Conservation (phyloP, 1,139 yeast genomes). For the Zygoascus sp. region DNA sequence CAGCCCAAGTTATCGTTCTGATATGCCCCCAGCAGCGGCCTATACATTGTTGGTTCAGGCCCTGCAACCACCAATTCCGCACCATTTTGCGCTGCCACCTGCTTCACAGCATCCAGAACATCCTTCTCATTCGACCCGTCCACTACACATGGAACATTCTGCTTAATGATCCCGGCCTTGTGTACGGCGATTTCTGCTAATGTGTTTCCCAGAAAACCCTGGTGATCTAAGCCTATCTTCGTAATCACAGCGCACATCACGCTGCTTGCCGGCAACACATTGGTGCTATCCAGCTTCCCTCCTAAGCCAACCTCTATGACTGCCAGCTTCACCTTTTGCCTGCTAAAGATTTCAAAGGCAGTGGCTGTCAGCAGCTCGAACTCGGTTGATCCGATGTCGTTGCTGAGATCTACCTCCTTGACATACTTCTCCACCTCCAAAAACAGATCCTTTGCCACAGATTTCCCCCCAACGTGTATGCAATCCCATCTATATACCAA, state of each 20-base stretch:
- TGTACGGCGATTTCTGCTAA: slow-evolving; percentile 61
- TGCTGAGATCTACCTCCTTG: slow-evolving; percentile 21
- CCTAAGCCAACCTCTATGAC: slow-evolving; percentile 89
- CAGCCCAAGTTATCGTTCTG: slow-evolving; percentile 67
- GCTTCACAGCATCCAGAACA: slow-evolving; percentile 45
- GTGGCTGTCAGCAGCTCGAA: slow-evolving; percentile 81
- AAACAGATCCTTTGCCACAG: slow-evolving; percentile 50
- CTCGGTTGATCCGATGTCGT: slow-evolving; percentile 64
- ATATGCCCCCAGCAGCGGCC: slow-evolving; percentile 68
- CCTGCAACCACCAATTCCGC: slow-evolving; percentile 20
- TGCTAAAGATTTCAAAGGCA: slow-evolving; percentile 69
- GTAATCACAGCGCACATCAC: slow-evolving; percentile 65
- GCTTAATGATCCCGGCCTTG: slow-evolving; percentile 80
- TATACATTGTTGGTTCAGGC: slow-evolving; percentile 22
- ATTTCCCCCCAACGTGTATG: slow-evolving; percentile 56
- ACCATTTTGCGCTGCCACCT: slow-evolving; percentile 15
- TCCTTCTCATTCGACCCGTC: slow-evolving; percentile 60
- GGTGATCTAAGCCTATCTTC: slow-evolving; percentile 83
- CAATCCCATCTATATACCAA: slow-evolving; percentile 69
- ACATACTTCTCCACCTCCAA: slow-evolving; percentile 43
- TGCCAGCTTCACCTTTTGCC: slow-evolving; percentile 60
- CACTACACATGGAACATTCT: slow-evolving; percentile 56
- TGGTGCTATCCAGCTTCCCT: slow-evolving; percentile 84
- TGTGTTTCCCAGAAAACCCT: slow-evolving; percentile 63
- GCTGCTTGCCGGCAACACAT: slow-evolving; percentile 43